phyloP scores from a whole-genome alignment of 2,329 filamentous ascomycete genomes.

The Metarhizium humberi region DNA sequence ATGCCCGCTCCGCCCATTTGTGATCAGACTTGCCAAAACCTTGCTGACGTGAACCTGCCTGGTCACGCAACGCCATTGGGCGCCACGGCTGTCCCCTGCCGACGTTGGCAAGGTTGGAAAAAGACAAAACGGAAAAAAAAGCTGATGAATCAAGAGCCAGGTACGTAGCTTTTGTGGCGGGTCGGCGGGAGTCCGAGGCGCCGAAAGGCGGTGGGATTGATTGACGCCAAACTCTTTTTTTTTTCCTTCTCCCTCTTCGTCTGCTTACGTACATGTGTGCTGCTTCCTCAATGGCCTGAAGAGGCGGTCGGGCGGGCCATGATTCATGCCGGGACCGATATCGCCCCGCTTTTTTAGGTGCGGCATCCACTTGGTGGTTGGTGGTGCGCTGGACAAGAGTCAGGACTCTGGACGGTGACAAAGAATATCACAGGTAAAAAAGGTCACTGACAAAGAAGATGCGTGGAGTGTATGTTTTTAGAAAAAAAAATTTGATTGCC shows the following conservation, averaged over 20 bases:
- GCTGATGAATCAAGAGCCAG: not conserved
- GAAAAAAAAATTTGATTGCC: too few species aligned
- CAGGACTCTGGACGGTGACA: too few species aligned
- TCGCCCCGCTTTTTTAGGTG: slow-evolving; percentile 2
- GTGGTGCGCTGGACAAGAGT: too few species aligned
- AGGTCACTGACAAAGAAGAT: not conserved
- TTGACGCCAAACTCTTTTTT: slow-evolving; percentile 6
- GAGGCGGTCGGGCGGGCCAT: not conserved
- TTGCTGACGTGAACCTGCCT: slow-evolving; percentile 1
- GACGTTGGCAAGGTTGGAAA: not conserved
- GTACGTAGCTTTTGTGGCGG: slow-evolving; percentile 1
- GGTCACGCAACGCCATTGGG: not conserved
- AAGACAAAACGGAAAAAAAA: not conserved
- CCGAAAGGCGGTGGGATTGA: slow-evolving; percentile 12
- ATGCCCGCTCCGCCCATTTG: not conserved
- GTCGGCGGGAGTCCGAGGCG: slow-evolving; percentile 9
- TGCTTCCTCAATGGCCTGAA: not conserved
- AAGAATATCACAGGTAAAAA: too few species aligned
- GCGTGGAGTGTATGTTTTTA: not conserved
- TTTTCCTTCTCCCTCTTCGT: not conserved
- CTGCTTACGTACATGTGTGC: too few species aligned
- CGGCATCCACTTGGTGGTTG: too few species aligned
- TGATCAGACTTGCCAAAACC: not conserved
- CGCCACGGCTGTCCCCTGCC: not conserved
- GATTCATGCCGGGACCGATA: slow-evolving; percentile 1